These are phyloP conservation scores for Coemansia sp. DNA, from an alignment of 192 early-diverging fungal genomes.

Conservation along the genomic window DNA sequence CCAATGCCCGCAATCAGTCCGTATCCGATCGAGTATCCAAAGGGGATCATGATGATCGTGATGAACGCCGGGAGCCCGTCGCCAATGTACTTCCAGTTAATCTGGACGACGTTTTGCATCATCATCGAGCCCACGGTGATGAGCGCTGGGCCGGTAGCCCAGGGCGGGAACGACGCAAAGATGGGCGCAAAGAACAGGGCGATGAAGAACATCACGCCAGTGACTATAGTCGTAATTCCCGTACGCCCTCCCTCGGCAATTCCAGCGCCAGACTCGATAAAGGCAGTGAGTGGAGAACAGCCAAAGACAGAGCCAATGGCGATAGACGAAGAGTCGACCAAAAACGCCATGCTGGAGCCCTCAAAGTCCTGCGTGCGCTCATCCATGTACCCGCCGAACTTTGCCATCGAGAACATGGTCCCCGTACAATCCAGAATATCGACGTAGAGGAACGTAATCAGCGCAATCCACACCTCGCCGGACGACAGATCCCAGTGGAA, in stretches of 20 bases:
- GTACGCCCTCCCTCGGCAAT: constrained; percentile 82
- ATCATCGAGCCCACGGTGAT: constrained; percentile 83
- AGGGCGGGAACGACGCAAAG: constrained; percentile 83
- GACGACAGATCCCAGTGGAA: constrained; percentile 67
- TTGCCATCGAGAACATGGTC: constrained; percentile 85
- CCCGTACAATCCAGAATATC: constrained; percentile 88
- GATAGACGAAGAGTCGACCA: constrained; percentile 69
- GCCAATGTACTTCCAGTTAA: constrained; percentile 82
- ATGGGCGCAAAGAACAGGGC: constrained; percentile 83
- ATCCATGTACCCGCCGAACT: constrained; percentile 77
- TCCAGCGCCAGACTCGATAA: constrained; percentile 83
- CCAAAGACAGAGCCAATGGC: constrained; percentile 74
- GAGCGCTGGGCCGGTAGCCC: constrained; percentile 84
- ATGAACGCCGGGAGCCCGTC: constrained; percentile 81
- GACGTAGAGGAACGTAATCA: constrained; percentile 85
- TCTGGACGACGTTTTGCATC: constrained; percentile 66
- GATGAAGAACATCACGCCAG: constrained; percentile 74
- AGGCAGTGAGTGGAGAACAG: constrained; percentile 75
- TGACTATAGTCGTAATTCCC: constrained; percentile 72
- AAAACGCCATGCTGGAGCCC: constrained; percentile 73
- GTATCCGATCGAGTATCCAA: constrained; percentile 83
- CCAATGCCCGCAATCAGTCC: constrained; percentile 77
- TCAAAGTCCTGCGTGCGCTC: constrained; percentile 78
- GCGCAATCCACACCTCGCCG: constrained; percentile 75
- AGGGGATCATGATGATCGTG: constrained; percentile 75